Evolutionary conservation across 1,284 basidiomycete genomes (phyloP).

Genomic region (Exsudoporus floridanus): DNA sequence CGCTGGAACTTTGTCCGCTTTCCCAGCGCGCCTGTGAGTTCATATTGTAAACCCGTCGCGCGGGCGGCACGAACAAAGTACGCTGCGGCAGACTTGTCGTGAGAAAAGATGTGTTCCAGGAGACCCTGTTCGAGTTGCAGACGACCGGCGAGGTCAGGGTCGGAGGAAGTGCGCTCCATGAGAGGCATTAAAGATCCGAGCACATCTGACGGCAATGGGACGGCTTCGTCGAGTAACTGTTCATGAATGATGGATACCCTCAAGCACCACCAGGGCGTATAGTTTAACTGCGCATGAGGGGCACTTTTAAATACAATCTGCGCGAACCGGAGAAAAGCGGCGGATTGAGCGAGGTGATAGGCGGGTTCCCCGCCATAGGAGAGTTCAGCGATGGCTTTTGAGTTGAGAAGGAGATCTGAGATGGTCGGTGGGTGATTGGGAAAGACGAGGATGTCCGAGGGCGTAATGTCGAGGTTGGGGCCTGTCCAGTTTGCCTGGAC

Average conservation of each 20-base stretch:
- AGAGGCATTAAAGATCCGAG: conserved; percentile 53
- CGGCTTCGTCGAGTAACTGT: conserved; percentile 85
- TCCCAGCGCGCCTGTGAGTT: conserved; percentile 91
- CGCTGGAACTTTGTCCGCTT: conserved; percentile 95
- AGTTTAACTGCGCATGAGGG: conserved; percentile 46
- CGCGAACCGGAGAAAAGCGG: conserved; percentile 77
- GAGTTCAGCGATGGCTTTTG: conserved; percentile 72
- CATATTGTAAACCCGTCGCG: conserved; percentile 81
- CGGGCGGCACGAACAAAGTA: conserved; percentile 80
- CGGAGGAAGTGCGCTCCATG: conserved; percentile 38
- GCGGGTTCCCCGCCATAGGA: conserved; percentile 91
- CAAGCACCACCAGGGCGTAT: conserved; percentile 77
- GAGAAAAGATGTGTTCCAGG: conserved; percentile 68
- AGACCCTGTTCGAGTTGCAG: conserved; percentile 82
- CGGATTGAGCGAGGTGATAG: conserved; percentile 81
- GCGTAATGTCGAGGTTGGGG: conserved; percentile 72
- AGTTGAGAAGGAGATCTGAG: conserved; percentile 60
- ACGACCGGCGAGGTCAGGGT: conserved; percentile 68
- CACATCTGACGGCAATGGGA: conserved; percentile 54
- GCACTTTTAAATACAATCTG: conserved; percentile 68
- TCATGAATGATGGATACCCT: conserved; percentile 77
- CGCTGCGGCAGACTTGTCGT: conserved; percentile 79
- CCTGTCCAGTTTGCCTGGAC: conserved; percentile 97
- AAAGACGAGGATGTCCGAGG: conserved; percentile 50
- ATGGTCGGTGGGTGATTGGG: conserved; percentile 31